phyloP scores from a whole-genome alignment of 805 yeast genomes.

The Nakazawaea molendinolei region DNA sequence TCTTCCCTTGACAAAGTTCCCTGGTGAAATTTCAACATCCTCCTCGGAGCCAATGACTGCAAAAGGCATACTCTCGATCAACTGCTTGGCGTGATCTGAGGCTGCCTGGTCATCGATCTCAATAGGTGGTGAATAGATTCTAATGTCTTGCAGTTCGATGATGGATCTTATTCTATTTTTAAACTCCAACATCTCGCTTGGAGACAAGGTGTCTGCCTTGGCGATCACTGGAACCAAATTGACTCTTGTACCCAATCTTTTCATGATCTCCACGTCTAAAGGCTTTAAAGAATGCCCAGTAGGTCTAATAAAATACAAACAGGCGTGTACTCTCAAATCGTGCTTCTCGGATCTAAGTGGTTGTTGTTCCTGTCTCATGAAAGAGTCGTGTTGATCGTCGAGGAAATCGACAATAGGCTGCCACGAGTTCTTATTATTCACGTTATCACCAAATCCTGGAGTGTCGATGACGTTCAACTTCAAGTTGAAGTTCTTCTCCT shows the following conservation, averaged over 20 bases:
- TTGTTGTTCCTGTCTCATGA: conserved; percentile 90
- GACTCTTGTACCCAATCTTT: conserved; percentile 69
- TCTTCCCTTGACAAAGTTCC: conserved; percentile 67
- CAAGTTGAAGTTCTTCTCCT: conserved; percentile 75
- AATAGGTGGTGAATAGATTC: conserved; percentile 78
- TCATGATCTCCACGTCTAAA: conserved; percentile 84
- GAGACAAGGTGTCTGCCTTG: conserved; percentile 79
- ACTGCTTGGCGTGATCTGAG: conserved; percentile 72
- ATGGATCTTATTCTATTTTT: conserved; percentile 75
- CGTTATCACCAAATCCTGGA: conserved; percentile 90
- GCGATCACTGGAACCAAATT: conserved; percentile 88
- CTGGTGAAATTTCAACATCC: conserved; percentile 56
- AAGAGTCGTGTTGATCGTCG: conserved; percentile 85
- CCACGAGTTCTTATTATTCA: conserved; percentile 82
- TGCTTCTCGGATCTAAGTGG: conserved; percentile 61
- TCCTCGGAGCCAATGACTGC: conserved; percentile 77
- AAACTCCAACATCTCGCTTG: conserved; percentile 59
- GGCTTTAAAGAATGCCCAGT: conserved; percentile 86
- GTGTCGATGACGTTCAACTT: conserved; percentile 82
- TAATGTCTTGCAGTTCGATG: conserved; percentile 77
- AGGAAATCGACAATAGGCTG: conserved; percentile 81
- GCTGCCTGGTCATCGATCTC: conserved; percentile 70
- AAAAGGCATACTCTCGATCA: conserved; percentile 82
- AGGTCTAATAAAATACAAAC: conserved; percentile 85
- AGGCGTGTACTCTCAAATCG: conserved; percentile 87